A percentile compares a stretch with the other conserved stretches of the same genome.
Evolutionary conservation across 139 green algal genomes (phyloP).

Genomic region (Microglena sp.): DNA sequence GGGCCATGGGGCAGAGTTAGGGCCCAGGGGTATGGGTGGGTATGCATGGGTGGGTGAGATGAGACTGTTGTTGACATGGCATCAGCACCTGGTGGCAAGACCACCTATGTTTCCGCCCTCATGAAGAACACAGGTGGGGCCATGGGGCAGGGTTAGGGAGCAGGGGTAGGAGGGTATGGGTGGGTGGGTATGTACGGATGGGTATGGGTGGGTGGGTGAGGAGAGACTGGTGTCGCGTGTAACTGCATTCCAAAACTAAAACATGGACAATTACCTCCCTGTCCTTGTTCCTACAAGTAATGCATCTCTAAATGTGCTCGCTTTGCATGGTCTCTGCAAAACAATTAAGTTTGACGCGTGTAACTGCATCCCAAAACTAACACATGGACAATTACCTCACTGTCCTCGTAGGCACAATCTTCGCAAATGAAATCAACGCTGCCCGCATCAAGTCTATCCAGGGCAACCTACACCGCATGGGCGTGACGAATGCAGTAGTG

Average conservation of each 20-base stretch:
- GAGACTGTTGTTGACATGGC: constrained; percentile 94
- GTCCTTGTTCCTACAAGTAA: no score
- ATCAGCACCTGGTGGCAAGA: constrained; percentile 96
- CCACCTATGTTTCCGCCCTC: constrained; percentile 88
- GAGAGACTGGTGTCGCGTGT: no score
- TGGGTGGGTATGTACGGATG: no score
- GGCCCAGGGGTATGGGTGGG: constrained; percentile 1
- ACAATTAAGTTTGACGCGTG: no score
- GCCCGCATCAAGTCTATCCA: constrained; percentile 73
- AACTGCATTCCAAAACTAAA: no score
- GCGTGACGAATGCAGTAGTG: constrained; percentile 88
- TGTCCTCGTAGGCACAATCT: constrained; percentile 55
- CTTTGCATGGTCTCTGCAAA: no score
- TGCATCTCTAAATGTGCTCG: no score
- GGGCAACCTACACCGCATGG: constrained; percentile 92
- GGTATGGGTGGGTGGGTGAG: not conserved
- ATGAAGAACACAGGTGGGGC: constrained; percentile 83
- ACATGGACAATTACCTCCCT: no score
- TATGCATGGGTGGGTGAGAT: no score
- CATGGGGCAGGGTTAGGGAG: not conserved
- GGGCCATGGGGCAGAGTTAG: not conserved
- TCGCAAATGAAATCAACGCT: constrained; percentile 95
- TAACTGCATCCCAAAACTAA: no score
- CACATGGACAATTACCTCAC: no score
- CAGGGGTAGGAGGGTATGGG: no score